Base-by-base conservation (phyloP, 306 rosid genomes). In the Trifolium repens region DNA sequence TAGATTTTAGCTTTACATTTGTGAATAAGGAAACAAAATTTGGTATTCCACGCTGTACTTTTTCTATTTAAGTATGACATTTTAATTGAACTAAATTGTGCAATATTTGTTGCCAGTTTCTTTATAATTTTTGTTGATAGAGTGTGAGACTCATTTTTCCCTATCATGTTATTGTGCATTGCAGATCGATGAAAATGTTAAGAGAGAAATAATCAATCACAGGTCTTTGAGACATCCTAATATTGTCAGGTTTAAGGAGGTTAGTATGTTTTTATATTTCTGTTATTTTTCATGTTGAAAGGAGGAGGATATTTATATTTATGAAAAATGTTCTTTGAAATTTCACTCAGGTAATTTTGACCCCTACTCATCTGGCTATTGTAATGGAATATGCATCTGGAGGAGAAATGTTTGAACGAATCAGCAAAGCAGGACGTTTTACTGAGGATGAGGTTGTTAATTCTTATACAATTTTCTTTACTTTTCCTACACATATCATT, bases 301-400 rank as follows among this genome's bases (percentile, higher is more conserved):
- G 63, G 40, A 53, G 63, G 40, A 26, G 16, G 58, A 58, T 17
- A 65, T 14, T 43, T 58, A 17, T 27, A 47, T 30, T 82, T 52
- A n/a, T 5, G 32, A 34, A 55, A 34, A 69, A 69, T 62, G 17
- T 63, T 53, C 12, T 54, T 8, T 55, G 42, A 64, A 71, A 67
- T 58, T 50, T 59, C 44, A 3, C 71, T 53, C 72, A 93, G 98
- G 85, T 93, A 39, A 91, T 89, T 82, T 84, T 93, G 74, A 93
- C 98, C 42, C 96, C 98, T 50, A 89, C 98, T 39, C 98, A 93
- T 87, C 80, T 93, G 79, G 98, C 98, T 32, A 93, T 93, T 85
- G 94, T 89, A 47, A 91, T 93, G 98, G 97, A 93, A 82, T 93
- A 84, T 84, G 98, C 98, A 65, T 87, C 98, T 27, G 98, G 98